phyloP scores from a whole-genome alignment of 345 rosid species.

The Camelina sativa region DNA sequence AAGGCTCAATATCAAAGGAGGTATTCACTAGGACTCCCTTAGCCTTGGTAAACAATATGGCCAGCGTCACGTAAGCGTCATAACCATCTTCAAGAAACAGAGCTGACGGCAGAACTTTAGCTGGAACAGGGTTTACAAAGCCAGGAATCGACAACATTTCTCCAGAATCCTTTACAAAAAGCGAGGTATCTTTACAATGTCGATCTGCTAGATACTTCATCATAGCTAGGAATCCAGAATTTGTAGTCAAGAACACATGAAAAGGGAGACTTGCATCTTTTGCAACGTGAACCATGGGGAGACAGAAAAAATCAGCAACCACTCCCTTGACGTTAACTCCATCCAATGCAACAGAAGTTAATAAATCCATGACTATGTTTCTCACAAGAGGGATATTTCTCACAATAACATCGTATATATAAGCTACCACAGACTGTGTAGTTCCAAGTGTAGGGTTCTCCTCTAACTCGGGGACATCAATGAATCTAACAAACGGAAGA shows the following conservation, averaged over 20 bases:
- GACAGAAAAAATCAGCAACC: constrained; percentile 55
- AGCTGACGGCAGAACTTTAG: constrained; percentile 47
- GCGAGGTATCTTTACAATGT: constrained; percentile 38
- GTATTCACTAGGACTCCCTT: constrained; percentile 54
- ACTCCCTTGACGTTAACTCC: constrained; percentile 47
- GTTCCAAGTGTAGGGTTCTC: constrained; percentile 18
- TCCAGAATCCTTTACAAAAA: constrained; percentile 34
- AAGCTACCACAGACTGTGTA: constrained; percentile 36
- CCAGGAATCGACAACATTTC: constrained; percentile 46
- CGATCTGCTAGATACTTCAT: constrained; percentile 47
- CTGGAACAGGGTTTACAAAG: constrained; percentile 50
- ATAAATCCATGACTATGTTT: constrained; percentile 28
- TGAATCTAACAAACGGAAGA: constrained; percentile 38
- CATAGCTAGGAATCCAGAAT: constrained; percentile 50
- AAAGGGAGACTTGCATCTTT: constrained; percentile 51
- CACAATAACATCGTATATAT: constrained; percentile 23
- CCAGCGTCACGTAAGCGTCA: constrained; percentile 40
- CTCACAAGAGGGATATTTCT: constrained; percentile 38
- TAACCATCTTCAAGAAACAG: constrained; percentile 50
- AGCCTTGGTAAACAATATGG: constrained; percentile 48
- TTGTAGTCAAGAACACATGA: constrained; percentile 54
- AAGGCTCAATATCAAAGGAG: constrained; percentile 53
- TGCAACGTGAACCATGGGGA: constrained; percentile 51
- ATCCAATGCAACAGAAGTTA: constrained; percentile 34
- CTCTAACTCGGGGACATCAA: constrained; percentile 42